phyloP scores from a whole-genome alignment of 495 filamentous ascomycete species.

The Rusavskia elegans region DNA sequence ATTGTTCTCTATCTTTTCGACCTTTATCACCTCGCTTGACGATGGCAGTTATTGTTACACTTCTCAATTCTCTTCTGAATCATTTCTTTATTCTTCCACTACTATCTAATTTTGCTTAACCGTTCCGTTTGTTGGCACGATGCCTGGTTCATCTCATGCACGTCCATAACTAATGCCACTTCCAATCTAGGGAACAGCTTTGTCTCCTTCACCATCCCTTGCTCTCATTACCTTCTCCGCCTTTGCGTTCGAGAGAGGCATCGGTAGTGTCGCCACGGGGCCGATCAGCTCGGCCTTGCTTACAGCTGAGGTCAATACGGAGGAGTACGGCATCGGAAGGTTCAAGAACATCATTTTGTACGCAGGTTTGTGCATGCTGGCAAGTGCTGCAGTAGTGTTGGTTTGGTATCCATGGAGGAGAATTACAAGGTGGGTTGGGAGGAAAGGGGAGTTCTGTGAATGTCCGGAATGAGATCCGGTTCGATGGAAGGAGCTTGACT shows the following conservation, averaged over 20 bases:
- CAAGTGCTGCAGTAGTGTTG: not conserved
- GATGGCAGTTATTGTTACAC: no score
- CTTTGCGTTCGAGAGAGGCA: constrained; percentile 30
- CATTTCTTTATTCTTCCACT: no score
- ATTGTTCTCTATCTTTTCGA: not conserved
- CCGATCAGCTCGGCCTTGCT: constrained; percentile 32
- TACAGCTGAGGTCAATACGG: not conserved
- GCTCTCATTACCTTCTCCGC: constrained; percentile 31
- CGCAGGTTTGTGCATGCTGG: not conserved
- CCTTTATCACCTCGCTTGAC: no score
- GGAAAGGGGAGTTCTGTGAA: not conserved
- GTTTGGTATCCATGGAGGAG: not conserved
- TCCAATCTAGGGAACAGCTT: constrained; percentile 14
- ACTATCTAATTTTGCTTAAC: not conserved
- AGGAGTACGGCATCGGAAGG: not conserved
- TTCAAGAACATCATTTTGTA: constrained; percentile 1
- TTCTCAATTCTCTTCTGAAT: no score
- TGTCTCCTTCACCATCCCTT: constrained; percentile 20
- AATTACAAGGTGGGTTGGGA: no score
- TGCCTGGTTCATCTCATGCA: no score
- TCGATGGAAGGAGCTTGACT: not conserved
- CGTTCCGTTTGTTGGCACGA: not conserved
- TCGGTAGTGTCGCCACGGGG: constrained; percentile 33
- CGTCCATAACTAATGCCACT: not conserved
- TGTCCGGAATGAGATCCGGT: not conserved